phyloP scores from a whole-genome alignment of 1,139 yeast species.

The Wickerhamiella pararugosa region DNA sequence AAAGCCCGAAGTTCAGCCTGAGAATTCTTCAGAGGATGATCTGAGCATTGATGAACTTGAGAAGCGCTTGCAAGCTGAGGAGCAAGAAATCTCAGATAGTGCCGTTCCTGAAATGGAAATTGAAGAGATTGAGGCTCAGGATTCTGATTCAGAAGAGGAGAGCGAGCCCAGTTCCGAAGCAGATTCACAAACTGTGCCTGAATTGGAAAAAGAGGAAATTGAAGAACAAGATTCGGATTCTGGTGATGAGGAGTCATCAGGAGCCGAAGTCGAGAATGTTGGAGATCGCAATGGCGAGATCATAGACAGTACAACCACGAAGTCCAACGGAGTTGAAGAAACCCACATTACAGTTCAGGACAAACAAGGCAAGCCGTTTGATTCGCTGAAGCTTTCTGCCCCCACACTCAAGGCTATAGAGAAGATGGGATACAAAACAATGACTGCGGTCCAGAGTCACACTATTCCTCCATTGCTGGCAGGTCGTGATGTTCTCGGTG shows the following conservation, averaged over 20 bases:
- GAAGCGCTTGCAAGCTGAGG: constrained; percentile 14
- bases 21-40: constrained; percentile 3
- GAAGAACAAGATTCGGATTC: constrained; percentile 5
- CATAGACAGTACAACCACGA: not conserved
- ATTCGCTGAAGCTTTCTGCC: constrained; percentile 55
- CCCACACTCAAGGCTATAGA: constrained; percentile 68
- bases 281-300: constrained; percentile 10
- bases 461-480: constrained; percentile 92
- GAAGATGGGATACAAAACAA: constrained; percentile 74
- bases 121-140: constrained; percentile 18
- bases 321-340: not conserved
- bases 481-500: constrained; percentile 90
- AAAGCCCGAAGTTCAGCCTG: not conserved
- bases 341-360: constrained; percentile 14
- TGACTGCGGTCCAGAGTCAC: constrained; percentile 89
- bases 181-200: constrained; percentile 8
- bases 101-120: constrained; percentile 5
- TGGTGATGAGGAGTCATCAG: constrained; percentile 2
- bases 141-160: constrained; percentile 17
- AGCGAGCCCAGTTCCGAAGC: constrained; percentile 14
- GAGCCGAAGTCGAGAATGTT: constrained; percentile 7
- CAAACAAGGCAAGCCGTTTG: constrained; percentile 22
- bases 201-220: constrained; percentile 12
- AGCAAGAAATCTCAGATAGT: constrained; percentile 5
- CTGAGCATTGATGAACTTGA: constrained; percentile 15